Evolutionary conservation across 2,329 filamentous ascomycete species (phyloP), one percentile per base, ranked within the genome.

Genomic region (Macrophomina phaseolina): DNA sequence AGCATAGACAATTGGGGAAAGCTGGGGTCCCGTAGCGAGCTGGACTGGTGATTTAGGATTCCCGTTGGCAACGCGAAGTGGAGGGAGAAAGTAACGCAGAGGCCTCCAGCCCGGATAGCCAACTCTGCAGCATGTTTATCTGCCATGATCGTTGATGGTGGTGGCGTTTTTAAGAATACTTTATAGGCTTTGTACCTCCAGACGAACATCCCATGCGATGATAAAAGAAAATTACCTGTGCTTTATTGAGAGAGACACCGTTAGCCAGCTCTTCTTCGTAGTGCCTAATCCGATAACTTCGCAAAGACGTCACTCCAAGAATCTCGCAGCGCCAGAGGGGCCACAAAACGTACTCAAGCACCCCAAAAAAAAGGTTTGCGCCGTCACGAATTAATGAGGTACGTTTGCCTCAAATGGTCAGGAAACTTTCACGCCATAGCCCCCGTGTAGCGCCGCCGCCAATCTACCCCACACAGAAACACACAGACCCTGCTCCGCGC

Each of bases 31-130:
- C 52, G 42, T n/a, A 58, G 30, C 14, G 63, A 49, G 11, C 36
- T 65, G 12, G 63, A 65, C 2, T 65, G 63, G 63, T 65, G 58
- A 23, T 9, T 2, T 12, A 14, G 14, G 14, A 5, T 46, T 48
- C 30, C 12, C 8, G 4, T 36, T 60, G 2, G 11, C 40, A 46
- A 12, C 16, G 40, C 16, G 16, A 16, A 38, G 30, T 14, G 16
- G n/a, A n/a, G 42, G 7, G 30, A 4, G 12, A 9, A 65, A 28
- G 23, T 30, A 38, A 9, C 11, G 34, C 28, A 46, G 16, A 55
- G 18, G 49, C 51, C 34, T 42, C 1, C 9, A 40, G 55, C 12
- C 40, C 40, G 38, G 28, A 14, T 6, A 12, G 55, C 32, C 11
- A 23, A 34, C 1, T 23, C 45, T 32, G 28, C 1, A 60, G 23